phyloP scores from a whole-genome alignment of 1,284 basidiomycete species.

The Cryptococcus sp. region DNA sequence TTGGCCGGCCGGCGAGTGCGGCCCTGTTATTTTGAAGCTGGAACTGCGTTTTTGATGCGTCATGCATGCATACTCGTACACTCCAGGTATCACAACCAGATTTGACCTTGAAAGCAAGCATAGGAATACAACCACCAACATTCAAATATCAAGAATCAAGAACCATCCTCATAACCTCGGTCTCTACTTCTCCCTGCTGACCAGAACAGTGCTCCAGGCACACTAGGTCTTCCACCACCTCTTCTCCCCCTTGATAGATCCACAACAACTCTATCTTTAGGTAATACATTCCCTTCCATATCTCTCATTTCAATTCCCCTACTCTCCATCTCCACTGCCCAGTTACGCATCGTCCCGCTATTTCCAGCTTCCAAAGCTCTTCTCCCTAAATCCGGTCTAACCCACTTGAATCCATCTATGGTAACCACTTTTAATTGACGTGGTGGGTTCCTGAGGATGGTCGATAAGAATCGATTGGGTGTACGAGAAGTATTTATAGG shows the following conservation, averaged over 20 bases:
- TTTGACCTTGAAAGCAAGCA: no score
- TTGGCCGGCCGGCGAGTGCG: no score
- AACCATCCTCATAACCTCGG: not conserved
- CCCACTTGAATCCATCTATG: slow-evolving; percentile 42
- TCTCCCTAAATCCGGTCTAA: slow-evolving; percentile 28
- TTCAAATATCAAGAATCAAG: no score
- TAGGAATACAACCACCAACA: no score
- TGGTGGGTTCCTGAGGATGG: slow-evolving; percentile 7
- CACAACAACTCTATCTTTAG: slow-evolving; percentile 1
- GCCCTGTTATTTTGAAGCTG: no score
- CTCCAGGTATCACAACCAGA: no score
- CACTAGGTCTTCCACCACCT: no score
- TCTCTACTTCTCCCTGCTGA: no score
- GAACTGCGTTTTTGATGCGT: no score
- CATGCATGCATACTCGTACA: no score
- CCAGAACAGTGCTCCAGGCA: no score
- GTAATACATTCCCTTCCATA: slow-evolving; percentile 29
- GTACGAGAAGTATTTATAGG: not conserved
- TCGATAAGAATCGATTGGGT: slow-evolving; percentile 15
- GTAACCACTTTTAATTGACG: slow-evolving; percentile 14
- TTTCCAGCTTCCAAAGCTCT: slow-evolving; percentile 37
- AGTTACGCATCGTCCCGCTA: slow-evolving; percentile 36
- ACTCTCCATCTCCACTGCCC: slow-evolving; percentile 20
- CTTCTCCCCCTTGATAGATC: not conserved
- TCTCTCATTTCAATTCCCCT: slow-evolving; percentile 33